Conservation (phyloP, 805 yeast species). For the Myxozyma vanderwaltii region DNA sequence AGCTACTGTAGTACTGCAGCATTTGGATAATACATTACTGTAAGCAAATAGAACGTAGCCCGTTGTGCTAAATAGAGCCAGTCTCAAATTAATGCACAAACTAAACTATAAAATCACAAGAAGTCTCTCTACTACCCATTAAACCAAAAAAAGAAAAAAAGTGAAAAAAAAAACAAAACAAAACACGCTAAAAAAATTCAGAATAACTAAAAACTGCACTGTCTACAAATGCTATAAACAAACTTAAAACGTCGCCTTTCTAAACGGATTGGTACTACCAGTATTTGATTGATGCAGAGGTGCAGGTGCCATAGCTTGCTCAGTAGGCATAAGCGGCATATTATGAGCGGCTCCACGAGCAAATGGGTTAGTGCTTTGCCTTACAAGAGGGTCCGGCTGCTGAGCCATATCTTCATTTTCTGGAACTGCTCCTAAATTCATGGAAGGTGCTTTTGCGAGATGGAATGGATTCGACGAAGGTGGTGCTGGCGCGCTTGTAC, state of each 20-base stretch:
- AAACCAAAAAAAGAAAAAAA: neutral
- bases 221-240: neutral
- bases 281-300: neutral
- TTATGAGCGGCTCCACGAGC: neutral
- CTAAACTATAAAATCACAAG: neutral
- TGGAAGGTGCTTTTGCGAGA: constrained; percentile 12
- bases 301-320: neutral
- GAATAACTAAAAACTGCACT: neutral
- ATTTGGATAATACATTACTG: constrained; percentile 38
- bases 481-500: neutral
- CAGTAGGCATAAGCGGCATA: neutral
- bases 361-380: constrained; percentile 6
- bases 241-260: constrained; percentile 3
- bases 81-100: neutral
- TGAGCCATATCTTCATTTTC: constrained; percentile 3
- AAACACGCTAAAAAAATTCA: neutral
- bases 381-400: neutral
- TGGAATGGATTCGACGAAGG: constrained; percentile 26
- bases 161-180: neutral
- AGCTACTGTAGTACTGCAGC: constrained; percentile 44
- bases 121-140: neutral
- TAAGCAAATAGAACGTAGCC: neutral
- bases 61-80: neutral
- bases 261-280: constrained; percentile 23
- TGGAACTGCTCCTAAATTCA: constrained; percentile 20